Evolutionary conservation across 116 monocot species (phyloP).

Genomic region (Trichopus zeylanicus): DNA sequence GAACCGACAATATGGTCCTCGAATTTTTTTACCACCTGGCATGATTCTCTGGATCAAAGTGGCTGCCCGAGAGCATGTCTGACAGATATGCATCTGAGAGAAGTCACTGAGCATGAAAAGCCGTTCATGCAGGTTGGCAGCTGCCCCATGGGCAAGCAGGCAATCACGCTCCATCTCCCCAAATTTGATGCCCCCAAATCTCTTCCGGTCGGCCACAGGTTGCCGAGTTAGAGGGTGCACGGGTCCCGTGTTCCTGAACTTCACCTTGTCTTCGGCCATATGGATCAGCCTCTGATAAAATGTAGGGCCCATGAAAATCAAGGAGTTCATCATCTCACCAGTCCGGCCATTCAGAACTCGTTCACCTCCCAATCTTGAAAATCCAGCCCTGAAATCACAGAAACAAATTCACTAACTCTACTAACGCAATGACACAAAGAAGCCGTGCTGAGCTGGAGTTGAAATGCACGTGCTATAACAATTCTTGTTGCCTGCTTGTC

Average conservation of each 20-base stretch:
- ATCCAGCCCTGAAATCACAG: conserved; percentile 42
- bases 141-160: conserved; percentile 86
- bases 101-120: conserved; percentile 86
- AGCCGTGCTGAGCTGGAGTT: no score
- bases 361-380: conserved; percentile 75
- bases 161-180: conserved; percentile 99
- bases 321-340: conserved; percentile 59
- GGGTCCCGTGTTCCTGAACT: conserved; percentile 89
- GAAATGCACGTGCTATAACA: no score
- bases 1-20: conserved; percentile 72
- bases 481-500: no score
- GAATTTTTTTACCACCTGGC: conserved; percentile 48
- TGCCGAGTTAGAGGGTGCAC: conserved; percentile 92
- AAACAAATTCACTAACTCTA: no score
- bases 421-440: no score
- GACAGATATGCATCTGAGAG: conserved; percentile 88
- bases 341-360: conserved; percentile 62
- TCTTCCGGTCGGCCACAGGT: conserved; percentile 81
- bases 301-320: conserved; percentile 94
- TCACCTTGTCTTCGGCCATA: conserved; percentile 96
- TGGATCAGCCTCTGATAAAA: conserved; percentile 93
- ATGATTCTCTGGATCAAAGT: conserved; percentile 67
- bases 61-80: conserved; percentile 47
- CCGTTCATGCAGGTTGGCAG: conserved; percentile 85
- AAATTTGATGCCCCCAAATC: conserved; percentile 89